These are phyloP conservation scores for Wickerhamiella dianesei DNA, from an alignment of 805 yeast species.

Conservation along the genomic window DNA sequence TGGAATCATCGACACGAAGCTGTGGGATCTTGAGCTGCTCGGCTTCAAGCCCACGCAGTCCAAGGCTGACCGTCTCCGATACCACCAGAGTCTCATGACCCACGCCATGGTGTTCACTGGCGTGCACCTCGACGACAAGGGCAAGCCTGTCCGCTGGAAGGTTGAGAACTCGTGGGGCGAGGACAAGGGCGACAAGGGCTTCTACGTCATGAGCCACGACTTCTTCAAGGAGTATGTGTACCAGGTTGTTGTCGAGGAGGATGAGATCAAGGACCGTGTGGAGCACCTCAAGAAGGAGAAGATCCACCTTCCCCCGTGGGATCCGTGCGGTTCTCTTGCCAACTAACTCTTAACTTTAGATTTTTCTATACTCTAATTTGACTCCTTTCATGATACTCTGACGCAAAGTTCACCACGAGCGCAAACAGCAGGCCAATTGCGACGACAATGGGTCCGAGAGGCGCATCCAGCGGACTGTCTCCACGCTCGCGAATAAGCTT, in stretches of 20 bases:
- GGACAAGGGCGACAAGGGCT: conserved; percentile 53
- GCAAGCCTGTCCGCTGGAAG: conserved; percentile 52
- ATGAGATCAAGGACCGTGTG: conserved; percentile 26
- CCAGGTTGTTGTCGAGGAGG: conserved; percentile 50
- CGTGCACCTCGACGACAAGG: conserved; percentile 54
- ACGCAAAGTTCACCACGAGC: conserved; percentile 55
- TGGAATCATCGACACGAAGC: conserved; percentile 61
- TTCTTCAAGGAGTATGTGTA: conserved; percentile 64
- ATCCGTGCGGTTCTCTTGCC: conserved; percentile 70
- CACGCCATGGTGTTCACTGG: conserved; percentile 84
- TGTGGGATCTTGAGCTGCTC: conserved; percentile 45
- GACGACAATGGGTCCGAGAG: conserved; percentile 75
- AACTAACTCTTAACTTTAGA: conserved; percentile 4
- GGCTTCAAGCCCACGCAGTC: conserved; percentile 35
- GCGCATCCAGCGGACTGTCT: conserved; percentile 77
- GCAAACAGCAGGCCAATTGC: conserved; percentile 56
- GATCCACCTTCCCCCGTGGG: conserved; percentile 58
- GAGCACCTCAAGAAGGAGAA: conserved; percentile 32
- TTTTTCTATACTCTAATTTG: conserved; percentile 9
- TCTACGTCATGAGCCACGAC: conserved; percentile 56
- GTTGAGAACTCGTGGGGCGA: conserved; percentile 74
- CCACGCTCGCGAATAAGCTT: conserved; percentile 65
- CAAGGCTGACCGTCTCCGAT: conserved; percentile 57
- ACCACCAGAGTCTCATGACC: conserved; percentile 67
- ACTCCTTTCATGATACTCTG: conserved; percentile 33